These are phyloP conservation scores for Diplodia sapinea DNA, from an alignment of 2,329 filamentous ascomycete species.

Conservation along the genomic window DNA sequence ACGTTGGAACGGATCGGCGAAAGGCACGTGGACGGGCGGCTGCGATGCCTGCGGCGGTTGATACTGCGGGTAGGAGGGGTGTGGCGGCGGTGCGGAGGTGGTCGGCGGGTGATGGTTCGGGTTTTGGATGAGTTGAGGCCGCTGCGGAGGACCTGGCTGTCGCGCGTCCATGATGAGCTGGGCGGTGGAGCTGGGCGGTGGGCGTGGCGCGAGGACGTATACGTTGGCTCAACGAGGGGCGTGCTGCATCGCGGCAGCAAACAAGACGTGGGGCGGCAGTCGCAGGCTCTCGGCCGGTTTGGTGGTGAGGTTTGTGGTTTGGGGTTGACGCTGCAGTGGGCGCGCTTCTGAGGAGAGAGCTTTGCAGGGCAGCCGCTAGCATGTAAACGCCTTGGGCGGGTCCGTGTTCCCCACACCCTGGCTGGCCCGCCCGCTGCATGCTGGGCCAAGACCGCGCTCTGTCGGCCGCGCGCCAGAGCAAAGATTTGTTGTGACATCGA, in stretches of 20 bases:
- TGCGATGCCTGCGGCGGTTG: slow-evolving; percentile 46
- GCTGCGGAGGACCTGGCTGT: slow-evolving; percentile 46
- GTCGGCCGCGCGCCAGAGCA: slow-evolving; percentile 16
- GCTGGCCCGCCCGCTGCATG: background rate
- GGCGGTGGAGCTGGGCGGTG: slow-evolving; percentile 25
- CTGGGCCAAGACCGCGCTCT: slow-evolving; percentile 6
- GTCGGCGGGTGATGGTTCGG: slow-evolving; percentile 61
- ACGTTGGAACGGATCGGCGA: slow-evolving; percentile 54
- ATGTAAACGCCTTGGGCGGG: slow-evolving; percentile 20
- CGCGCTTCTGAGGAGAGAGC: slow-evolving; percentile 22
- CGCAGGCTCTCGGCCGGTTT: slow-evolving; percentile 16
- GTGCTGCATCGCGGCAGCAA: slow-evolving; percentile 27
- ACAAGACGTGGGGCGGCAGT: slow-evolving; percentile 1
- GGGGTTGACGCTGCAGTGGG: slow-evolving; percentile 2
- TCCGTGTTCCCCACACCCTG: slow-evolving; percentile 5
- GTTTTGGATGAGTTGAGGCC: slow-evolving; percentile 59
- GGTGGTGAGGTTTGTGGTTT: slow-evolving; percentile 1
- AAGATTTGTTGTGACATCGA: slow-evolving; percentile 2
- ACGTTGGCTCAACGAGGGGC: slow-evolving; percentile 13
- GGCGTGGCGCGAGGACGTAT: slow-evolving; percentile 6
- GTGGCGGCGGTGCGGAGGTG: slow-evolving; percentile 36
- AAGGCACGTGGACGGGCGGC: slow-evolving; percentile 53
- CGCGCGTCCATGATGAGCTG: slow-evolving; percentile 44
- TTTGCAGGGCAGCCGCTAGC: slow-evolving; percentile 25
- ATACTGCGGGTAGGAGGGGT: slow-evolving; percentile 42